These are phyloP conservation scores for Rosa hybrid DNA, from an alignment of 331 rosid species.

Conservation along the genomic window DNA sequence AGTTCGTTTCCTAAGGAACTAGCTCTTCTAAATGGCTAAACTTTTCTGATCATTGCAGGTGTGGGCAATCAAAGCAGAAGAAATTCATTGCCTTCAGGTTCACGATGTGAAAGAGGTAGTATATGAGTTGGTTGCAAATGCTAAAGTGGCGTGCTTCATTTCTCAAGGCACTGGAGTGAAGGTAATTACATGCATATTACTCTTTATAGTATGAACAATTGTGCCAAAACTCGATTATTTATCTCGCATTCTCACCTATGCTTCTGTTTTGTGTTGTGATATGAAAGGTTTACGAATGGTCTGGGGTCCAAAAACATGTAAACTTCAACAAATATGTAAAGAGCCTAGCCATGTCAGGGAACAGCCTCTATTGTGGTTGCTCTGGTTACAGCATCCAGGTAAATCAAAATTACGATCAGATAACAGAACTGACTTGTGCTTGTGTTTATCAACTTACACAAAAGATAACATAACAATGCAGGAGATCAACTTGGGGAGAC, in stretches of 20 bases:
- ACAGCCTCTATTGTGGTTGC: constrained; percentile 83
- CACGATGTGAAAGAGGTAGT: constrained; percentile 83
- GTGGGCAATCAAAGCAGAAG: constrained; percentile 69
- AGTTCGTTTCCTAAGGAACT: not conserved
- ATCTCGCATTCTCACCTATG: not conserved
- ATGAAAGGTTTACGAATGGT: constrained; percentile 66
- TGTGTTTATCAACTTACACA: not conserved
- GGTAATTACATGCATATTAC: constrained; percentile 25
- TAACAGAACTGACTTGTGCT: constrained; percentile 8
- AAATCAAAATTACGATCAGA: not conserved
- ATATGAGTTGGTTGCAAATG: constrained; percentile 61
- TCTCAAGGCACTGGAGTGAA: constrained; percentile 87
- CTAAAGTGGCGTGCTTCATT: constrained; percentile 64
- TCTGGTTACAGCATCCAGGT: constrained; percentile 87
- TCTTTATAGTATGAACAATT: not conserved
- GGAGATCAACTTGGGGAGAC: constrained; percentile 74
- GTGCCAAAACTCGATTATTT: not conserved
- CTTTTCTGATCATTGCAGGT: constrained; percentile 29
- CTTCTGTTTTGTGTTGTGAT: constrained; percentile 13
- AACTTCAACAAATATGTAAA: constrained; percentile 79
- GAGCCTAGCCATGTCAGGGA: constrained; percentile 65
- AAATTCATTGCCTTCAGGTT: constrained; percentile 64
- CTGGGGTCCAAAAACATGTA: constrained; percentile 63
- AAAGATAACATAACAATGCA: constrained; percentile 29
- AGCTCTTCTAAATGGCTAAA: not conserved